These are phyloP conservation scores for Coemansia sp. DNA, from an alignment of 192 early-diverging fungal species.

Conservation along the genomic window DNA sequence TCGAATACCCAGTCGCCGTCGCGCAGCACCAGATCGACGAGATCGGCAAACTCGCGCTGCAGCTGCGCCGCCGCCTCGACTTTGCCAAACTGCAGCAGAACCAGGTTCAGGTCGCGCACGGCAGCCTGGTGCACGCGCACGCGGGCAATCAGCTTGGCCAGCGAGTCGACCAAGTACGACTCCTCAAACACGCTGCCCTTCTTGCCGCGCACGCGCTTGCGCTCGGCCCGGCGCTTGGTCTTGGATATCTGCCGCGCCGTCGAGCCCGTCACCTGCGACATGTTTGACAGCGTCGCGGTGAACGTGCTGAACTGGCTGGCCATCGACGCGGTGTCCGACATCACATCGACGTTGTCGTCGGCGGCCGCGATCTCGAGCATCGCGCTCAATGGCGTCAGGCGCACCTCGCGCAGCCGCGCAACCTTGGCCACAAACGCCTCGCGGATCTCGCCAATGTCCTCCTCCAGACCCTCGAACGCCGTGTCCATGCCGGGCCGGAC, in stretches of 20 bases:
- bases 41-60: conserved; percentile 49
- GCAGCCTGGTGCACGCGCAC: conserved; percentile 46
- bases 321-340: conserved; percentile 96
- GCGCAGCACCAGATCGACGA: conserved; percentile 48
- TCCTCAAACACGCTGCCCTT: conserved; percentile 89
- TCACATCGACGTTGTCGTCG: conserved; percentile 87
- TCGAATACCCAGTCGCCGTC: conserved; percentile 55
- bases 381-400: conserved; percentile 22
- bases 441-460: conserved; percentile 44
- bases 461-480: not conserved
- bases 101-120: conserved; percentile 56
- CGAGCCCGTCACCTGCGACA: conserved; percentile 62
- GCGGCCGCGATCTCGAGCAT: conserved; percentile 3
- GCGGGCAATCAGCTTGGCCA: conserved; percentile 25
- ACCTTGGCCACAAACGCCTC: conserved; percentile 18
- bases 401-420: conserved; percentile 31
- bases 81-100: conserved; percentile 52
- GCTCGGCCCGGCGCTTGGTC: conserved; percentile 66
- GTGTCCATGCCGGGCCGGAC: conserved; percentile 60
- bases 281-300: conserved; percentile 62
- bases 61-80: conserved; percentile 50
- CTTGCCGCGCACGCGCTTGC: conserved; percentile 82
- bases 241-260: conserved; percentile 53
- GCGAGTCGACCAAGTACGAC: conserved; percentile 78
- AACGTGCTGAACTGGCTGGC: conserved; percentile 81